Conservation (phyloP, 1,284 basidiomycete species). For the Apiotrichum brassicae region DNA sequence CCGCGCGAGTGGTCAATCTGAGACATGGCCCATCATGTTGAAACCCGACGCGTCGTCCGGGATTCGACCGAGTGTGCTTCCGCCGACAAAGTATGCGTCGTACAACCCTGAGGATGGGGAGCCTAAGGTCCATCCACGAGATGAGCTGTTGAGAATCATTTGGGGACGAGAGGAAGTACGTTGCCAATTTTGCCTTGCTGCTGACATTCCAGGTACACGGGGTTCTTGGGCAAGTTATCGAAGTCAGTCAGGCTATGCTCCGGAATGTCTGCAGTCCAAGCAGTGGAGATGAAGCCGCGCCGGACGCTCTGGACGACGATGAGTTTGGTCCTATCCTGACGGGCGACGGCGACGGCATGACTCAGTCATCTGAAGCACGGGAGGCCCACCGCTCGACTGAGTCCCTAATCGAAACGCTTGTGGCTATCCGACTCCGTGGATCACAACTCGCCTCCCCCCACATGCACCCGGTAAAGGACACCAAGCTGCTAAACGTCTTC, state of each 20-base stretch:
- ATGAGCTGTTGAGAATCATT: constrained; percentile 31
- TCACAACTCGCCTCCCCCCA: constrained; percentile 51
- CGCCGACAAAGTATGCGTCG: constrained; percentile 15
- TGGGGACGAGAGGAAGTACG: constrained; percentile 62
- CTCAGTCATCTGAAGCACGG: constrained; percentile 29
- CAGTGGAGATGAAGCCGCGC: not conserved
- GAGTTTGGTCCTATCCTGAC: constrained; percentile 60
- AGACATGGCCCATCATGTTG: constrained; percentile 56
- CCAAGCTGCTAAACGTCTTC: constrained; percentile 58
- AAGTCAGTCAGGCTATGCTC: constrained; percentile 17
- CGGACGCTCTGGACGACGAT: constrained; percentile 51
- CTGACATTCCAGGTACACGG: constrained; percentile 9
- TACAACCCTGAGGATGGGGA: constrained; percentile 5
- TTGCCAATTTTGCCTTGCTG: constrained; percentile 1
- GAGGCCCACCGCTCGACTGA: constrained; percentile 27
- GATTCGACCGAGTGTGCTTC: constrained; percentile 56
- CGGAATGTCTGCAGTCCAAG: not conserved
- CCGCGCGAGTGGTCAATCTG: constrained; percentile 20
- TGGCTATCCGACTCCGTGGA: constrained; percentile 51
- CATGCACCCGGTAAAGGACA: constrained; percentile 58
- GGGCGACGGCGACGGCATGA: constrained; percentile 38
- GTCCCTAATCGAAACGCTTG: constrained; percentile 21
- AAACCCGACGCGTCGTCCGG: constrained; percentile 61
- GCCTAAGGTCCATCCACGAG: not conserved
- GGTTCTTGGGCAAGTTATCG: constrained; percentile 1